A percentile compares a stretch with the other conserved stretches of the same genome.
These are phyloP conservation scores for Coniochaeta sp. DNA, from an alignment of 2,329 filamentous ascomycete genomes.

Conservation along the genomic window DNA sequence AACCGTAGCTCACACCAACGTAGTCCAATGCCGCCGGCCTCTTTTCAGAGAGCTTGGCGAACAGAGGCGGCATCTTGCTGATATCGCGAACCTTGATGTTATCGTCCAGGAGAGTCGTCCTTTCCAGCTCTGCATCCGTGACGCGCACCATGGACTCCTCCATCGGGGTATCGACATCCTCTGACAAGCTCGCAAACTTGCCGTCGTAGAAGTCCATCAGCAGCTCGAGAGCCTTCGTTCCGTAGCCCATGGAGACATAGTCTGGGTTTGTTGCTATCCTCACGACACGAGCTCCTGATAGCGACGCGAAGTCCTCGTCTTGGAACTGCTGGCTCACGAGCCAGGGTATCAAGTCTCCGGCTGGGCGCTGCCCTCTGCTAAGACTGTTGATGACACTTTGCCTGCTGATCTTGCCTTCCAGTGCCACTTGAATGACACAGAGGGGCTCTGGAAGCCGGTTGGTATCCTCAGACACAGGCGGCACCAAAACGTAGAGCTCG, in stretches of 20 bases:
- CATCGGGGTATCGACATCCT: slow-evolving; percentile 46
- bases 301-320: slow-evolving; percentile 88
- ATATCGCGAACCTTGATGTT: slow-evolving; percentile 88
- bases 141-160: slow-evolving; percentile 67
- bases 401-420: slow-evolving; percentile 91
- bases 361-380: slow-evolving; percentile 79
- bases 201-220: slow-evolving; percentile 91
- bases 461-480: slow-evolving; percentile 65
- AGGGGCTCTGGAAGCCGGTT: slow-evolving; percentile 83
- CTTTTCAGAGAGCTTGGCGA: slow-evolving; percentile 78
- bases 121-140: slow-evolving; percentile 73
- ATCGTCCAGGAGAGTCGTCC: slow-evolving; percentile 71
- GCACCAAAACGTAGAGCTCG: slow-evolving; percentile 87
- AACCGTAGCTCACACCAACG: slow-evolving; percentile 87
- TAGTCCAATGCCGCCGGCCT: slow-evolving; percentile 80
- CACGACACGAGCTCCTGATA: slow-evolving; percentile 87
- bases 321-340: slow-evolving; percentile 97
- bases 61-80: slow-evolving; percentile 85
- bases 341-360: slow-evolving; percentile 95
- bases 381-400: slow-evolving; percentile 87
- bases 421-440: slow-evolving; percentile 86
- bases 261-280: slow-evolving; percentile 96
- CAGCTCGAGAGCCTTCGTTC: slow-evolving; percentile 78
- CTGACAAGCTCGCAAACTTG: slow-evolving; percentile 78
- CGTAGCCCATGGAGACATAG: slow-evolving; percentile 88